Evolutionary conservation across 2,329 filamentous ascomycete species (phyloP).

Genomic region (Aspergillus sp.): DNA sequence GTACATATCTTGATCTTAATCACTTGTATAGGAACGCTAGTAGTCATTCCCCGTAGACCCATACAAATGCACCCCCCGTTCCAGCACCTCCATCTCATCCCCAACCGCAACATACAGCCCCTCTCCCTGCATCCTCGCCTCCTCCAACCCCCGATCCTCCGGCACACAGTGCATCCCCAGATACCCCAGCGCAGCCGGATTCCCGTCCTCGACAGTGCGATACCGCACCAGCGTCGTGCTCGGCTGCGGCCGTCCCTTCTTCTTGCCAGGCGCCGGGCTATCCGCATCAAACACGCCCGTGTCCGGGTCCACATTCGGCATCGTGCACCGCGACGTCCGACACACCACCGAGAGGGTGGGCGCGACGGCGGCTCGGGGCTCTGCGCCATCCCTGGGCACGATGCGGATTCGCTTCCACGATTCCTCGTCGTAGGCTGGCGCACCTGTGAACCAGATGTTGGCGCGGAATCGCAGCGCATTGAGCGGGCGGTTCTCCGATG

Average conservation of each 20-base stretch:
- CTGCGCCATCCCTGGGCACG: conserved; percentile 1
- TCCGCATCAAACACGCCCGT: conserved; percentile 19
- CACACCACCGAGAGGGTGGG: conserved; percentile 20
- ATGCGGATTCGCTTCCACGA: conserved; percentile 21
- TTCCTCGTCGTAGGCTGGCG: conserved; percentile 21
- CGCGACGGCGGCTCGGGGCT: conserved; percentile 9
- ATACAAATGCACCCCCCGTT: conserved; percentile 19
- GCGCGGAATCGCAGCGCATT: conserved; percentile 22
- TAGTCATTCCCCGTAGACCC: conserved; percentile 21
- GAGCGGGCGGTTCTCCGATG: conserved; percentile 19
- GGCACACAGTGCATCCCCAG: conserved; percentile 24
- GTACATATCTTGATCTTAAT: too few species aligned
- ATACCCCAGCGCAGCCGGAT: conserved; percentile 19
- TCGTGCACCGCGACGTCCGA: conserved; percentile 23
- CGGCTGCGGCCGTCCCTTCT: conserved; percentile 20
- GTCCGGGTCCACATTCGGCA: conserved; percentile 21
- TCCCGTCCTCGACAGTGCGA: conserved; percentile 19
- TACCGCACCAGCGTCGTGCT: conserved; percentile 19
- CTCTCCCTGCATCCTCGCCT: conserved; percentile 8
- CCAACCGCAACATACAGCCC: conserved; percentile 20
- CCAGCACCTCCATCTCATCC: conserved; percentile 20
- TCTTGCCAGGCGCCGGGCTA: conserved; percentile 13
- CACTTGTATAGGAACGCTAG: conserved; percentile 1
- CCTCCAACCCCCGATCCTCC: conserved; percentile 16
- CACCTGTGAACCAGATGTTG: conserved; percentile 19